Evolutionary conservation across 768 basidiomycete species (phyloP), one percentile per base, ranked within the genome.

Genomic region (Lactifluus subvellereus): DNA sequence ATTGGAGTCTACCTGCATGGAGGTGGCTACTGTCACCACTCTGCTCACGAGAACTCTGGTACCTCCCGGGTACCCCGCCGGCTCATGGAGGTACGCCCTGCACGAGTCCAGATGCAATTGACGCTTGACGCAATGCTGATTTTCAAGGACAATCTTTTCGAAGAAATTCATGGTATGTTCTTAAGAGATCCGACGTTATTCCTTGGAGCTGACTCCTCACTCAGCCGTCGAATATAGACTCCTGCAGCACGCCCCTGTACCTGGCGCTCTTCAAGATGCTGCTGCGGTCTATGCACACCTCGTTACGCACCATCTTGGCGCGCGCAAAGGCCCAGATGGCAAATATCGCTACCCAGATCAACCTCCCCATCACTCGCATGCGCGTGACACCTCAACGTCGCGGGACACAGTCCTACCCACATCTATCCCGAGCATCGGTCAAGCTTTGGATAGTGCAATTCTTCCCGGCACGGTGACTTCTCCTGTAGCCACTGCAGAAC

Each of bases 11-110:
- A 79, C 71, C 74, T 82, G 70, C 82, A 83, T 55, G 82, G 82
- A 22, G 81, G 82, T 20, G 82, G 80, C 14, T 83, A 82, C 61
- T 82, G 79, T 65, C 82, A 83, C 64, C 82, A 82, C 80, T 82
- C 81, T 27, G 82, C 80, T 0, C 81, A 82, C 58, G 82, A 83
- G 68, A 72, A 69, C 8, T 73, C 78, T 40, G 67, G 76, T 22
- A 80, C 82, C 4, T 82, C 80, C 2, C 73, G 77, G 56, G 79
- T 84, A 53, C 82, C 82, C 11, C 72, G 79, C 32, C 73, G 78
- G 20, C 65, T 82, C 6, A 75, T 81, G 48, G 74, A 78, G 71
- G 82, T 78, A 54, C 2, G 69, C 49, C 10, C 22, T 27, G 4
- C 50, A 38, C 32, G 11, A 3, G 11, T 27, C 7, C 3, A 3